phyloP scores from a whole-genome alignment of 2,329 filamentous ascomycete species.

The Phyllosticta paracitricarpa region DNA sequence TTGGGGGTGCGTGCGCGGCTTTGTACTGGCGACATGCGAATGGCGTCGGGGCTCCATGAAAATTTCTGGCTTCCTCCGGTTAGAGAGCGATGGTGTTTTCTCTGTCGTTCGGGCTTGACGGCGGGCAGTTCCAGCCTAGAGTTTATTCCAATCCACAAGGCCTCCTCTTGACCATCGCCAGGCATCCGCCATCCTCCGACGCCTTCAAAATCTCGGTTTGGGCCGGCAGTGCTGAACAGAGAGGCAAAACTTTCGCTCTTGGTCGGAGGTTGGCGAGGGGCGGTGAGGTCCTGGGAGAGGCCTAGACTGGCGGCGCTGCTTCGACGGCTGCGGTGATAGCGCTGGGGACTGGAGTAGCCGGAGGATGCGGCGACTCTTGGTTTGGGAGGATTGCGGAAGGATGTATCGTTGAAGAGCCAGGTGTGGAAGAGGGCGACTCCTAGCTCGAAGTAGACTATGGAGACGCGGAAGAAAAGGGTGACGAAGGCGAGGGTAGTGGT shows the following conservation, averaged over 20 bases:
- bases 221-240: constrained; percentile 23
- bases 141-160: constrained; percentile 35
- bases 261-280: constrained; percentile 13
- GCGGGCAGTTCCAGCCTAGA: constrained; percentile 30
- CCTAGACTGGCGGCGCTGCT: constrained; percentile 11
- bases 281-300: constrained; percentile 6
- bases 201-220: constrained; percentile 33
- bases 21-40: constrained; percentile 27
- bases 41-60: constrained; percentile 23
- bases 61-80: constrained; percentile 22
- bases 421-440: constrained; percentile 29
- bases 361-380: constrained; percentile 13
- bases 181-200: constrained; percentile 32
- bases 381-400: constrained; percentile 10
- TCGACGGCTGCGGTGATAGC: constrained; percentile 6
- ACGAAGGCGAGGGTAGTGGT: constrained; percentile 30
- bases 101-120: constrained; percentile 14
- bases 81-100: constrained; percentile 22
- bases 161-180: constrained; percentile 32
- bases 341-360: constrained; percentile 4
- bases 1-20: constrained; percentile 5
- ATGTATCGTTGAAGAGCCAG: constrained; percentile 21
- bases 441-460: constrained; percentile 34
- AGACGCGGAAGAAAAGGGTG: constrained; percentile 29
- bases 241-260: constrained; percentile 27